These are phyloP conservation scores for Fomitopsis schrenkii DNA, from an alignment of 1,284 basidiomycete genomes.

Conservation along the genomic window DNA sequence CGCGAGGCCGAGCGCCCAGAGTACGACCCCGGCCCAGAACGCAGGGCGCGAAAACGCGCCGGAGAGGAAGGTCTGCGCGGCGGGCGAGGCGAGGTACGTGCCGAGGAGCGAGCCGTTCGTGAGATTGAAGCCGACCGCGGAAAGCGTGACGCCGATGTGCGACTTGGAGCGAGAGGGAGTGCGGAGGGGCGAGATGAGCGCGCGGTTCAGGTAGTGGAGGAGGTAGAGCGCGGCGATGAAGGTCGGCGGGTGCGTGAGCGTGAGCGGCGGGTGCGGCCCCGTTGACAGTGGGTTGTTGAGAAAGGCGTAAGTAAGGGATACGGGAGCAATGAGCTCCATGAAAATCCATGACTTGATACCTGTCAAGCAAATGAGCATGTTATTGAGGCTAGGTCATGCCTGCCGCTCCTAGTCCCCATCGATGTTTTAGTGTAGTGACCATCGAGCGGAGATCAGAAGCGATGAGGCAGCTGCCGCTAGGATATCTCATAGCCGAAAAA, in stretches of 20 bases:
- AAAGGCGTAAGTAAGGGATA: slow-evolving; percentile 51
- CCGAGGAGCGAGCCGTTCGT: slow-evolving; percentile 73
- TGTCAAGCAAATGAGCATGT: slow-evolving; percentile 12
- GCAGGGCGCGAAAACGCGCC: slow-evolving; percentile 31
- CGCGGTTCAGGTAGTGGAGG: slow-evolving; percentile 81
- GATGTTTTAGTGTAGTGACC: too few species aligned
- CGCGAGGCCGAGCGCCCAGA: slow-evolving; percentile 70
- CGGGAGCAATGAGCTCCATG: slow-evolving; percentile 83
- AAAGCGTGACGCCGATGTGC: slow-evolving; percentile 63
- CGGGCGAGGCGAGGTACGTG: slow-evolving; percentile 58
- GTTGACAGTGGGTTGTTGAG: slow-evolving; percentile 41
- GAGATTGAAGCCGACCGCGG: slow-evolving; percentile 65
- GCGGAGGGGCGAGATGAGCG: slow-evolving; percentile 77
- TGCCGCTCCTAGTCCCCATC: background rate
- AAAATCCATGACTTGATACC: slow-evolving; percentile 69
- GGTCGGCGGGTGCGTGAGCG: slow-evolving; percentile 38
- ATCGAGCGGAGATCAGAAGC: too few species aligned
- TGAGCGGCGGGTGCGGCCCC: slow-evolving; percentile 21
- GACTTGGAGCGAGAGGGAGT: slow-evolving; percentile 78
- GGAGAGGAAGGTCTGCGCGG: slow-evolving; percentile 38
- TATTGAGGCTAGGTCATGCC: background rate
- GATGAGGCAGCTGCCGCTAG: too few species aligned
- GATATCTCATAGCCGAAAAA: too few species aligned
- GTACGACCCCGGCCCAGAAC: slow-evolving; percentile 60
- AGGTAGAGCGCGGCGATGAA: slow-evolving; percentile 63